phyloP scores from a whole-genome alignment of 2,329 filamentous ascomycete genomes.

The Dothistroma septosporum region DNA sequence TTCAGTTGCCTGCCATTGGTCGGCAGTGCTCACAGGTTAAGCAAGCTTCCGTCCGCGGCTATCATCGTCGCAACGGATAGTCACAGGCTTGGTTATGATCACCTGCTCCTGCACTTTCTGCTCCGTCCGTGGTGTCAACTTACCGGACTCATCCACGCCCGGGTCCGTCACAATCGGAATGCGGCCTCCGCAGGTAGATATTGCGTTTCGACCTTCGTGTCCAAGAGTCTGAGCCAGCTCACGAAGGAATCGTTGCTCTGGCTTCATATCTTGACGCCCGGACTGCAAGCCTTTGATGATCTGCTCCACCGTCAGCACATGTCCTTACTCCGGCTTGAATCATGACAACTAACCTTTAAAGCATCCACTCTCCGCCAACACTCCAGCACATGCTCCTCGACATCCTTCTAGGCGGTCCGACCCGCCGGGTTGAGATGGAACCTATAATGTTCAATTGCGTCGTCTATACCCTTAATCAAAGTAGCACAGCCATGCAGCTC shows the following conservation, averaged over 20 bases:
- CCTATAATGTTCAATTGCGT: background rate
- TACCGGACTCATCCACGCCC: background rate
- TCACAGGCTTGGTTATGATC: slow-evolving; percentile 9
- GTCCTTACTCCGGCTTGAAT: background rate
- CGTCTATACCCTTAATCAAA: no score
- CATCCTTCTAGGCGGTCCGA: background rate
- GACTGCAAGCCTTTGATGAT: background rate
- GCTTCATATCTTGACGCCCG: background rate
- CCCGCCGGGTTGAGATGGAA: background rate
- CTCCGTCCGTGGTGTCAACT: slow-evolving; percentile 7
- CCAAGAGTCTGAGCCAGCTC: slow-evolving; percentile 1
- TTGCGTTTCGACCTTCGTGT: slow-evolving; percentile 9
- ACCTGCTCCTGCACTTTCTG: slow-evolving; percentile 5
- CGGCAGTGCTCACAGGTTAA: background rate
- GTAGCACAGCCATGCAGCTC: no score
- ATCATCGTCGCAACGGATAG: slow-evolving; percentile 9
- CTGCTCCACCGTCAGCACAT: background rate
- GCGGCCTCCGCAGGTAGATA: slow-evolving; percentile 12
- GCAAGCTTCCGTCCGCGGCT: slow-evolving; percentile 1
- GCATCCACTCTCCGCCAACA: background rate
- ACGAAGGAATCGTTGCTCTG: background rate
- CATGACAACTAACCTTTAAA: background rate
- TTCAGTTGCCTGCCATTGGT: background rate
- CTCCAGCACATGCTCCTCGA: background rate
- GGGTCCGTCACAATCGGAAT: slow-evolving; percentile 6